A percentile compares a stretch with the other conserved stretches of the same genome.
Conservation (phyloP, 2,329 filamentous ascomycete species). For the Colletotrichum tropicale region DNA sequence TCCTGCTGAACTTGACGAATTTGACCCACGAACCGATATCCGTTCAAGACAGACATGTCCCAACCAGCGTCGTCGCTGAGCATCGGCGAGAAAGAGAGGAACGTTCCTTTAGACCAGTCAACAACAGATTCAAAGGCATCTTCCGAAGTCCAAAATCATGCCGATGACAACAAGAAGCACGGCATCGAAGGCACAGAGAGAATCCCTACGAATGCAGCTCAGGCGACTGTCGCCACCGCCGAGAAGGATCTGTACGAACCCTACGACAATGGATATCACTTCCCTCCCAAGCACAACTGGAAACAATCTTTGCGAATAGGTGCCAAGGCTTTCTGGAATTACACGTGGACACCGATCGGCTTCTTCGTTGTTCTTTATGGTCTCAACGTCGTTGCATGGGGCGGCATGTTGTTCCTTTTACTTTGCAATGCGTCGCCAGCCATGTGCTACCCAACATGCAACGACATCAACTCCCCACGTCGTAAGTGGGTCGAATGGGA, state of each 20-base stretch:
- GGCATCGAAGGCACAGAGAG: neutral
- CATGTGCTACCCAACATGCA: conserved; percentile 75
- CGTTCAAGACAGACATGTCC: neutral
- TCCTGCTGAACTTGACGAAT: neutral
- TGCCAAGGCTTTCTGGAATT: conserved; percentile 70
- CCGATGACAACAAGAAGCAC: neutral
- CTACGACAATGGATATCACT: conserved; percentile 66
- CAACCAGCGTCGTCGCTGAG: neutral
- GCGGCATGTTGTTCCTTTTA: conserved; percentile 87
- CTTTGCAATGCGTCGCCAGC: conserved; percentile 76
- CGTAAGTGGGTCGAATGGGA: conserved; percentile 85
- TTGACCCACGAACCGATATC: neutral
- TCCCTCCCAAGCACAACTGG: conserved; percentile 65
- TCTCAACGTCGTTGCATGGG: conserved; percentile 86
- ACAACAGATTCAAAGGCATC: neutral
- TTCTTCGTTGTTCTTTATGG: conserved; percentile 81
- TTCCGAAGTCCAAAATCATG: neutral
- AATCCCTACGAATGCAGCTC: conserved; percentile 7
- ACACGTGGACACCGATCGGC: conserved; percentile 75
- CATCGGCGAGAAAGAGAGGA: conserved; percentile 2
- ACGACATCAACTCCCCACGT: conserved; percentile 77
- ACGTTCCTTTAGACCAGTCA: neutral
- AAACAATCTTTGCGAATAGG: conserved; percentile 63
- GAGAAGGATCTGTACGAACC: conserved; percentile 14
- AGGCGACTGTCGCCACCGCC: conserved; percentile 1